These are phyloP conservation scores for Linum usitatissimum DNA, from an alignment of 345 rosid genomes.

Conservation along the genomic window DNA sequence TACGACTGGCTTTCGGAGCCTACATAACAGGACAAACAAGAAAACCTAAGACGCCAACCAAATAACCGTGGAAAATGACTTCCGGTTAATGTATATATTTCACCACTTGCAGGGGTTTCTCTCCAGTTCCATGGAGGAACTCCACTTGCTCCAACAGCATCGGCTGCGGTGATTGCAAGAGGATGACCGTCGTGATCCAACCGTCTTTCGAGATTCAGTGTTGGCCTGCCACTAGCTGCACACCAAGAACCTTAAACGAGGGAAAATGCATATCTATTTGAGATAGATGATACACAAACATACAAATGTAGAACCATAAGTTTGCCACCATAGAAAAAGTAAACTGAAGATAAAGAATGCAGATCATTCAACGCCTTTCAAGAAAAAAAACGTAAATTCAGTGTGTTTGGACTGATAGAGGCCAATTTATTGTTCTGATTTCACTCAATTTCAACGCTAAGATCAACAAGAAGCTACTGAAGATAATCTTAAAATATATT, in stretches of 20 bases:
- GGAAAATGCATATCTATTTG: conserved; percentile 12
- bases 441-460: no score
- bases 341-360: no score
- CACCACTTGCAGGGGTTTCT: conserved; percentile 84
- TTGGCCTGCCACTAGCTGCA: conserved; percentile 70
- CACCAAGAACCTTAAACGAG: conserved; percentile 21
- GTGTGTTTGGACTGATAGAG: no score
- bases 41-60: background rate
- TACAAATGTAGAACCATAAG: background rate
- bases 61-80: background rate
- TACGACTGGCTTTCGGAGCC: conserved; percentile 65
- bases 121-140: conserved; percentile 99
- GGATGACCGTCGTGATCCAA: conserved; percentile 95
- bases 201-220: conserved; percentile 89
- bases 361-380: no score
- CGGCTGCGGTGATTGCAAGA: conserved; percentile 77
- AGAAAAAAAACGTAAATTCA: no score
- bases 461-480: background rate
- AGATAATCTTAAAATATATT: background rate
- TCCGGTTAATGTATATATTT: conserved; percentile 11
- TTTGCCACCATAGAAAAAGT: background rate
- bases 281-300: conserved; percentile 2
- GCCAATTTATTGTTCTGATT: no score
- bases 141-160: conserved; percentile 71
- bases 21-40: conserved; percentile 12